A percentile compares a stretch with the other conserved stretches of the same genome.
Conservation (phyloP, 2,329 filamentous ascomycete genomes). For the Cercospora beticola region DNA sequence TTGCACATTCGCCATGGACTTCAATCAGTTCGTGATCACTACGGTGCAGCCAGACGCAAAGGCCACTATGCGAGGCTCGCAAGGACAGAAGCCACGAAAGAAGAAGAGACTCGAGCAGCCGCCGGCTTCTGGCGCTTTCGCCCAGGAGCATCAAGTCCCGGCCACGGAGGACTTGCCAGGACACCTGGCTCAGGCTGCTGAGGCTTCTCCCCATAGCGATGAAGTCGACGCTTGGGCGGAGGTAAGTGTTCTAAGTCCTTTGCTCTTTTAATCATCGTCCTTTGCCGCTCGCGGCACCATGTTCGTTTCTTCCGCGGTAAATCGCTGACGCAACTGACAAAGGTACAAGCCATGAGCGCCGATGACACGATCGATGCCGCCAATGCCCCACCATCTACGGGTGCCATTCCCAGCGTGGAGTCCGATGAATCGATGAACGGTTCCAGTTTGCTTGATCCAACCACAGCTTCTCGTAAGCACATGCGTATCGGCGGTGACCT, state of each 20-base stretch:
- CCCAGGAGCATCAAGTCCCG: neutral
- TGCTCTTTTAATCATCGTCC: neutral
- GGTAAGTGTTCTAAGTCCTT: neutral
- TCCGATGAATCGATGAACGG: constrained; percentile 4
- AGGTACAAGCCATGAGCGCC: neutral
- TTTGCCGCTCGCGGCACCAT: neutral
- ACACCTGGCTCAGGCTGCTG: neutral
- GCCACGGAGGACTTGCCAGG: neutral
- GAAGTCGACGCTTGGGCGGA: constrained; percentile 7
- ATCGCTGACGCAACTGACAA: neutral
- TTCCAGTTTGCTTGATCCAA: constrained; percentile 21
- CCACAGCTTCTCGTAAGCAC: constrained; percentile 27
- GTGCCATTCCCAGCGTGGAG: constrained; percentile 24
- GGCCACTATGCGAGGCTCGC: constrained; percentile 8
- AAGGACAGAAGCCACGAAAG: constrained; percentile 9
- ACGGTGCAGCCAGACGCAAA: constrained; percentile 5
- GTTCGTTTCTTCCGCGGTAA: neutral
- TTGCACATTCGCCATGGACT: constrained; percentile 7
- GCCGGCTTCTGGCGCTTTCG: neutral
- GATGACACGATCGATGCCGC: neutral
- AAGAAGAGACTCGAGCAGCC: constrained; percentile 1
- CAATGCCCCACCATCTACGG: constrained; percentile 1
- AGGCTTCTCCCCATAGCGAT: neutral
- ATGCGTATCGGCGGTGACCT: constrained; percentile 26
- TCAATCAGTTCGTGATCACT: constrained; percentile 12